Evolutionary conservation across 176 grass and related monocot genomes (phyloP), one percentile per base, ranked within the genome.

Genomic region (Puya raimondii): DNA sequence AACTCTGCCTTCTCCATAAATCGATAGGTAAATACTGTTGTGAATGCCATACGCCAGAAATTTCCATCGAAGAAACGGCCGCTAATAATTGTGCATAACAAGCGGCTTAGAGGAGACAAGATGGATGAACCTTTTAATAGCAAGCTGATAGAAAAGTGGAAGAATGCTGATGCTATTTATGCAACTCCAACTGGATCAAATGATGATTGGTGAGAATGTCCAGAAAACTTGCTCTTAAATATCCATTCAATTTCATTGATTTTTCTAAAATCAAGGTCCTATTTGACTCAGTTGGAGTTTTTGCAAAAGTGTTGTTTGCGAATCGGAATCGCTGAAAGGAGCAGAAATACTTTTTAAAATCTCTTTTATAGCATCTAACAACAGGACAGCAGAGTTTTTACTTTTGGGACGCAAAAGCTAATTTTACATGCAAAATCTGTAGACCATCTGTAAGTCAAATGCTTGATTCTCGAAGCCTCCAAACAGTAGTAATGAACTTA

Each of bases 161-260:
- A 78, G 71, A 72, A 79, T 66, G 72, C 68, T 67, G 64, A 74
- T 91, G 76, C 81, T 80, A 66, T 91, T 57, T 91, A 88, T 80
- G 79, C 77, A 68, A 91, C 88, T 33, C 88, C 88, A 72, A 91
- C 81, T 64, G 68, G 76, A n/a, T 88, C 85, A 70, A 91, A 91
- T 64, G 85, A 91, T 80, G 88, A 91, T 64, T 91, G 88, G 88
- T 91, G 80, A 80, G 85, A 27, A 12, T 49, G 22, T 74, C 42
- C 61, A 17, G 2, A 53, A 78, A 33, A 65, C 48, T 61, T 22
- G 7, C 33, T 74, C 21, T 66, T 51, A 72, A 80, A 22, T 53
- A 33, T 26, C 14, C 22, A 54, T 68, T 70, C 27, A 72, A 18
- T 70, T 72, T 79, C 10, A 11, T 23, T 10, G n/a, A 16, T 3